These are phyloP conservation scores for Agaricales sp. DNA, from an alignment of 1,284 basidiomycete genomes.

Conservation along the genomic window DNA sequence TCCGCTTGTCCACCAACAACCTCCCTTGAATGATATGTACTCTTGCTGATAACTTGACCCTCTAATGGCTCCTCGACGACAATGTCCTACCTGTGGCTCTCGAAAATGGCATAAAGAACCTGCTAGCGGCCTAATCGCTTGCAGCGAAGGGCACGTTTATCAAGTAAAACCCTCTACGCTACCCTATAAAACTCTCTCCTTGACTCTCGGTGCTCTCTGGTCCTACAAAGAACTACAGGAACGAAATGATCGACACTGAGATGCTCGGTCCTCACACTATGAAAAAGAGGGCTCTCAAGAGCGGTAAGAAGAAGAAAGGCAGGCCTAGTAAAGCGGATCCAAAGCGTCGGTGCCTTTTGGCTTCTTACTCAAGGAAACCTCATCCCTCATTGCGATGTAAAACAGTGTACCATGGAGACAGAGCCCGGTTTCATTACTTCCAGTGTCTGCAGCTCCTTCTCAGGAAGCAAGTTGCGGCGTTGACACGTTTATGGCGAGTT, in stretches of 20 bases:
- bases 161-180: conserved; percentile 56
- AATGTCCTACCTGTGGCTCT: conserved; percentile 64
- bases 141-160: conserved; percentile 71
- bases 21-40: too few species aligned
- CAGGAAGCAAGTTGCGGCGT: conserved; percentile 60
- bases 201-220: neutral
- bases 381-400: conserved; percentile 4
- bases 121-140: conserved; percentile 58
- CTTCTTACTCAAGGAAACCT: conserved; percentile 6
- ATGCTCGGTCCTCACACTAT: conserved; percentile 48
- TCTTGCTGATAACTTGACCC: too few species aligned
- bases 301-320: conserved; percentile 37
- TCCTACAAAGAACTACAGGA: conserved; percentile 53
- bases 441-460: conserved; percentile 76
- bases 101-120: conserved; percentile 73
- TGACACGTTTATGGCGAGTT: conserved; percentile 58
- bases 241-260: conserved; percentile 53
- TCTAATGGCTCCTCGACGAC: conserved; percentile 25
- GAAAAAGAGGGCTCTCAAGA: conserved; percentile 53
- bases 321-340: conserved; percentile 41
- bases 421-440: conserved; percentile 69
- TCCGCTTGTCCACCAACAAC: too few species aligned
- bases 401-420: conserved; percentile 71
- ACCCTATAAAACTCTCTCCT: too few species aligned
- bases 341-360: conserved; percentile 30